These are phyloP conservation scores for Eucalyptus tenuipes DNA, from an alignment of 345 rosid species.

Conservation along the genomic window DNA sequence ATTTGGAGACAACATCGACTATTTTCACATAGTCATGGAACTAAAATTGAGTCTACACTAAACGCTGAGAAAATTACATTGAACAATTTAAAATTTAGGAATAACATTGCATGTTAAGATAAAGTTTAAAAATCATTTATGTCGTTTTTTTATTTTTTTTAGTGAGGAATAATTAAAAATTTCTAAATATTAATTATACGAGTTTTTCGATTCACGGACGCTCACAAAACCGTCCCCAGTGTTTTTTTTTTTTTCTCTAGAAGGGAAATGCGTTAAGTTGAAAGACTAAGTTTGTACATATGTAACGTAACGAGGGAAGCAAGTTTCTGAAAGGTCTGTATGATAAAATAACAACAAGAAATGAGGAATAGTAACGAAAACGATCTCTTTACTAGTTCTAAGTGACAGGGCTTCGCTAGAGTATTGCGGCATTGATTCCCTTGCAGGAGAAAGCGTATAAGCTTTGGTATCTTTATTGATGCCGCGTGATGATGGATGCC, in stretches of 20 bases:
- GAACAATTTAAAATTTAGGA: fast-evolving
- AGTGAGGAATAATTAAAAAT: not conserved
- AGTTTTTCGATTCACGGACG: not conserved
- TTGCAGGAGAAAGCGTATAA: fast-evolving
- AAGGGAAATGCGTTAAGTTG: not conserved
- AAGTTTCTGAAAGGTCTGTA: not conserved
- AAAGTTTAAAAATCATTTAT: too few relatives aligned
- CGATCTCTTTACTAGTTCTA: not conserved
- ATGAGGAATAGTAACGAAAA: not conserved
- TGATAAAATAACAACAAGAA: not conserved
- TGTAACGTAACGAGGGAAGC: too few relatives aligned
- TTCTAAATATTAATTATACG: not conserved
- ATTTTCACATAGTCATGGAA: too few relatives aligned
- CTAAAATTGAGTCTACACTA: too few relatives aligned
- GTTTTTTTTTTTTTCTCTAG: not conserved
- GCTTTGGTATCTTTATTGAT: not conserved
- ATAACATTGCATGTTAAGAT: fast-evolving
- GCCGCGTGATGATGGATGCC: not conserved
- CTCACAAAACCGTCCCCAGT: not conserved
- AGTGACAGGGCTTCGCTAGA: fast-evolving
- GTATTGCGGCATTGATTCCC: not conserved
- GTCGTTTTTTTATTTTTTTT: too few relatives aligned
- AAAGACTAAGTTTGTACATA: not conserved
- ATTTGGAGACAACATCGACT: too few relatives aligned
- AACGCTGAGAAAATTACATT: fast-evolving